Percentiles rank a stretch among this genome's conserved stretches.
phyloP scores from a whole-genome alignment of 768 basidiomycete genomes.

The Russula olivacea region DNA sequence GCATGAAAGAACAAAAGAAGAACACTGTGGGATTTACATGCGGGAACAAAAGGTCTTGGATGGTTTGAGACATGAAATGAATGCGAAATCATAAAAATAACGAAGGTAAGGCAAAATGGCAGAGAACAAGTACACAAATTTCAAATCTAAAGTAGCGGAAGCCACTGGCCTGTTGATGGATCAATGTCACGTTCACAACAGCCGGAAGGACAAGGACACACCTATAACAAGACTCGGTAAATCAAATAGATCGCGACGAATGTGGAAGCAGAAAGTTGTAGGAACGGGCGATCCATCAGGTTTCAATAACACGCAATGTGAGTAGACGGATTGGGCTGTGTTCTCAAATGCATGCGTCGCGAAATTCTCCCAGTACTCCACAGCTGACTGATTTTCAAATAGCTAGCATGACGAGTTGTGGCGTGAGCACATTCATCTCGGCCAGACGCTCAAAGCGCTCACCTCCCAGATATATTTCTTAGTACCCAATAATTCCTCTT shows the following conservation, averaged over 20 bases:
- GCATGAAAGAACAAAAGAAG: neutral
- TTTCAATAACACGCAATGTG: conserved; percentile 85
- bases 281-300: conserved; percentile 79
- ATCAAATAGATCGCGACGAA: conserved; percentile 88
- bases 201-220: conserved; percentile 35
- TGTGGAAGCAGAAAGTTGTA: conserved; percentile 93
- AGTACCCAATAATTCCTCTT: conserved; percentile 66
- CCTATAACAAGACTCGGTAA: conserved; percentile 85
- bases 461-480: conserved; percentile 67
- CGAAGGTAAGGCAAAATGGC: neutral
- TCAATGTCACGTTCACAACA: neutral
- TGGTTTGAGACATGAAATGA: neutral
- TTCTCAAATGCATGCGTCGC: conserved; percentile 97
- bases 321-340: conserved; percentile 91
- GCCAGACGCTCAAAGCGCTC: conserved; percentile 7
- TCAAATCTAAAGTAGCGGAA: conserved; percentile 60
- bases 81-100: conserved; percentile 21
- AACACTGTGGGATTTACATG: neutral
- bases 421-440: conserved; percentile 10
- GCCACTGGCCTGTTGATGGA: conserved; percentile 65
- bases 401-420: conserved; percentile 42
- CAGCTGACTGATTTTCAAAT: conserved; percentile 92
- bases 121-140: neutral
- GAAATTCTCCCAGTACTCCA: conserved; percentile 96
- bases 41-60: neutral